Base-by-base conservation (phyloP, 2,329 filamentous ascomycete species). In the Periglandula ipomoeae region DNA sequence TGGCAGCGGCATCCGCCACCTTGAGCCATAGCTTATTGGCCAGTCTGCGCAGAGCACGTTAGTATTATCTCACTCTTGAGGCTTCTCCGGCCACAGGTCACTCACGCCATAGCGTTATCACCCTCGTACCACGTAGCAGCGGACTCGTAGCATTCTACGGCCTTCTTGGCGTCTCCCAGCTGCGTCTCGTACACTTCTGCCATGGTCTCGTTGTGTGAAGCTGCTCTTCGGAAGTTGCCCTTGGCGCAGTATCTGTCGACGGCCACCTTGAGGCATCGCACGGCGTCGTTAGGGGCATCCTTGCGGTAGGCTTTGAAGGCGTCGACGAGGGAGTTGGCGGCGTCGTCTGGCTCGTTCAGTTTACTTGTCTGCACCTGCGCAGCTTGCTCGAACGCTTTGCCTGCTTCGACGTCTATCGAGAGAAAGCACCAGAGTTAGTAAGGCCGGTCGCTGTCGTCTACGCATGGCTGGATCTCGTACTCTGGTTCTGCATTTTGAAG, bases 301-400 rank as follows among this genome's bases (percentile, higher is more conserved):
- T 89, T 94, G 60, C 85, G 80, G 72, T 96, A 97, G 52, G 89
- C 85, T 74, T 97, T 96, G 78, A 90, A 97, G 46, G 93, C 93
- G 66, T 97, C 90, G 60, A 85, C 81, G 52, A 89, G 73, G 43
- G 85, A 85, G 69, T 95, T 94, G 55, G 91, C 90, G 43, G 89
- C 89, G 64, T 97, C 93, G 64, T 95, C 88, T 38, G 86, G 87
- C 63, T 97, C 90, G 63, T 89, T 94, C 45, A 97, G 78, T 59
- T 90, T 84, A 56, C 82, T 77, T 44, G 73, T 79, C 66, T 95
- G 88, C 51, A 97, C 83, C 39, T 78, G 68, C n/a, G 89, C 91
- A 11, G 89, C 89, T 66, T 84, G 79, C 65, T 95, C 89, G 56
- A 95, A 95, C 11, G 89, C 84, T 61, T 85, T 78, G 20, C 89